A percentile compares a stretch with the other conserved stretches of the same genome.
phyloP scores from a whole-genome alignment of 148 eudicot genomes.

The Arctostaphylos glauca region DNA sequence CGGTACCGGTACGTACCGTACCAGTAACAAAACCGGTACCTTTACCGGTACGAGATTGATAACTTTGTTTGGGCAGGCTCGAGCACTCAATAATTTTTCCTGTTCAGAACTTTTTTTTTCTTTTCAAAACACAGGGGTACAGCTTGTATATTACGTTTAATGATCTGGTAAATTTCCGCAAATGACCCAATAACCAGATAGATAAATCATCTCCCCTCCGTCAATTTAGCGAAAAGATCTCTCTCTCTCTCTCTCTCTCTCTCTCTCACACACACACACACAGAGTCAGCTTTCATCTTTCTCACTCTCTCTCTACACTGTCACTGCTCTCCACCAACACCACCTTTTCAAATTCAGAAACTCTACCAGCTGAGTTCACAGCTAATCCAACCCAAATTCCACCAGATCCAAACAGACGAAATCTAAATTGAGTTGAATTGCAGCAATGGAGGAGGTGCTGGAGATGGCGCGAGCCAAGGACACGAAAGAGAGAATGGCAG shows the following conservation, averaged over 20 bases:
- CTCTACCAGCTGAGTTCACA: not conserved
- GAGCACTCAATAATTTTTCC: too few species aligned
- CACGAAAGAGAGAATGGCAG: constrained; percentile 95
- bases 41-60: too few species aligned
- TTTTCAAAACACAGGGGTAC: too few species aligned
- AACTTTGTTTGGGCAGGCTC: too few species aligned
- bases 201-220: not conserved
- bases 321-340: constrained; percentile 5
- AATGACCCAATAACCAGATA: too few species aligned
- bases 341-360: not conserved
- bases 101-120: too few species aligned
- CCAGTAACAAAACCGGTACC: too few species aligned
- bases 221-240: constrained; percentile 4
- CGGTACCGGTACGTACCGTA: too few species aligned
- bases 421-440: constrained; percentile 15
- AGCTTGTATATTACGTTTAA: not conserved
- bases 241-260: not conserved
- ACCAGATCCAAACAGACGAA: constrained; percentile 22
- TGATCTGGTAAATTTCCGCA: too few species aligned
- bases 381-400: constrained; percentile 23
- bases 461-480: constrained; percentile 80
- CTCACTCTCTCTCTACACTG: constrained; percentile 11
- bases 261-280: not conserved
- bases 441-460: constrained; percentile 80
- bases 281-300: not conserved